phyloP scores from a whole-genome alignment of 169 alveolate genomes.

The Toxoplasma gondii region DNA sequence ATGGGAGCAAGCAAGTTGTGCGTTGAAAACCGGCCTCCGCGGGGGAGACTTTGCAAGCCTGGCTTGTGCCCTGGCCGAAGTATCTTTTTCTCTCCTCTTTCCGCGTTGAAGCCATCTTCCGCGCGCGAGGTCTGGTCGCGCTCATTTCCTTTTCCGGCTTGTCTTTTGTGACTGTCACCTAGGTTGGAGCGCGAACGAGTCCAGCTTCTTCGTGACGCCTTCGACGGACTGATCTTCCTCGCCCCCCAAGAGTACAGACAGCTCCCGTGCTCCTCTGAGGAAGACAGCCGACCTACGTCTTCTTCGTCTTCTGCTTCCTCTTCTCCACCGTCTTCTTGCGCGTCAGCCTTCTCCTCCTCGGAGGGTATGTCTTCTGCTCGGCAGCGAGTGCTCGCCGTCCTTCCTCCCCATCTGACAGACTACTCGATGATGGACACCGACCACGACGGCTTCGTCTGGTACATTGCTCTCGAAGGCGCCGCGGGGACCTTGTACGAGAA shows the following conservation, averaged over 20 bases:
- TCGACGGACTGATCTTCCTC: conserved; percentile 21
- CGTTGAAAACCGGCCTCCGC: too few species aligned
- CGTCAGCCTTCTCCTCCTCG: background rate
- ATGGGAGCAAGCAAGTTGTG: too few species aligned
- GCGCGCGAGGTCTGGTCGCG: too few species aligned
- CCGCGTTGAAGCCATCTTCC: too few species aligned
- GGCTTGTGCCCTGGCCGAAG: too few species aligned
- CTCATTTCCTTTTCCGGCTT: background rate
- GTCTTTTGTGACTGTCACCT: too few species aligned
- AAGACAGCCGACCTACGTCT: background rate
- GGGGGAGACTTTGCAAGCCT: too few species aligned
- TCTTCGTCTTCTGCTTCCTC: background rate
- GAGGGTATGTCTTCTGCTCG: background rate
- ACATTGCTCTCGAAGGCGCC: conserved; percentile 75
- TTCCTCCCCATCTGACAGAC: background rate
- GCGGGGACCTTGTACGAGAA: conserved; percentile 69
- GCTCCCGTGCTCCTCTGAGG: background rate
- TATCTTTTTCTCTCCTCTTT: too few species aligned
- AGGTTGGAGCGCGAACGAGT: conserved; percentile 41
- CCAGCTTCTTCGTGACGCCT: background rate
- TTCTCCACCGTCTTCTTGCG: background rate
- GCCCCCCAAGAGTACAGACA: conserved; percentile 31
- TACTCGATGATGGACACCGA: background rate
- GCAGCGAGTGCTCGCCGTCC: background rate
- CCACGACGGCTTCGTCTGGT: conserved; percentile 63